Evolutionary conservation across 768 basidiomycete genomes (phyloP).

Genomic region (Kwoniella sp.): DNA sequence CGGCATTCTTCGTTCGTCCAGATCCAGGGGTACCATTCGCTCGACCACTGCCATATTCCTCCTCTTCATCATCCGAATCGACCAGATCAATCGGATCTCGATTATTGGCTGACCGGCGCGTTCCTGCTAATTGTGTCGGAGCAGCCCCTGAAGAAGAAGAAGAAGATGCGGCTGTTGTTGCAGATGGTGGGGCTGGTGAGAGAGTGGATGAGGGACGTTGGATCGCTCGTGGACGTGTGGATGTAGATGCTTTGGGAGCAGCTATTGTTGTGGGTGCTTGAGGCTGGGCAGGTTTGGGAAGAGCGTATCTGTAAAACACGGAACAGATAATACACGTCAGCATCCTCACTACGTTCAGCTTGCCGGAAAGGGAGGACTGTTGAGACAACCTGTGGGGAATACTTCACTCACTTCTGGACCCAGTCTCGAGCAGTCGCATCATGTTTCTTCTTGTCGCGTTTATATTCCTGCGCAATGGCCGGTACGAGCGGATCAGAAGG

Average conservation of each 20-base stretch:
- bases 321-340: background rate
- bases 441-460: slow-evolving; percentile 63
- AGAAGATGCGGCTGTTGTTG: background rate
- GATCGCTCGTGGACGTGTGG: slow-evolving; percentile 5
- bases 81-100: slow-evolving; percentile 21
- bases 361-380: no score
- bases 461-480: slow-evolving; percentile 47
- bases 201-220: slow-evolving; percentile 5
- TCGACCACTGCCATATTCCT: background rate
- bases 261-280: slow-evolving; percentile 1
- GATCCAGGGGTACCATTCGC: background rate
- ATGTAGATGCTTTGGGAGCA: background rate
- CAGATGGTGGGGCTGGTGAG: slow-evolving; percentile 1
- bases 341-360: no score
- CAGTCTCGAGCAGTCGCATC: slow-evolving; percentile 77
- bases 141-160: background rate
- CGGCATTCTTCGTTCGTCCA: background rate
- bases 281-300: slow-evolving; percentile 15
- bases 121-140: slow-evolving; percentile 11
- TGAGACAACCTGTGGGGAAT: no score
- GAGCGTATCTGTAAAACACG: slow-evolving; percentile 20
- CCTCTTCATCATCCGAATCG: slow-evolving; percentile 9
- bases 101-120: slow-evolving; percentile 11
- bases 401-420: slow-evolving; percentile 61
- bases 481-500: slow-evolving; percentile 61